A percentile compares a stretch with the other conserved stretches of the same genome.
Evolutionary conservation across 83 land plant species (phyloP).

Genomic region (Diphasiastrum complanatum): DNA sequence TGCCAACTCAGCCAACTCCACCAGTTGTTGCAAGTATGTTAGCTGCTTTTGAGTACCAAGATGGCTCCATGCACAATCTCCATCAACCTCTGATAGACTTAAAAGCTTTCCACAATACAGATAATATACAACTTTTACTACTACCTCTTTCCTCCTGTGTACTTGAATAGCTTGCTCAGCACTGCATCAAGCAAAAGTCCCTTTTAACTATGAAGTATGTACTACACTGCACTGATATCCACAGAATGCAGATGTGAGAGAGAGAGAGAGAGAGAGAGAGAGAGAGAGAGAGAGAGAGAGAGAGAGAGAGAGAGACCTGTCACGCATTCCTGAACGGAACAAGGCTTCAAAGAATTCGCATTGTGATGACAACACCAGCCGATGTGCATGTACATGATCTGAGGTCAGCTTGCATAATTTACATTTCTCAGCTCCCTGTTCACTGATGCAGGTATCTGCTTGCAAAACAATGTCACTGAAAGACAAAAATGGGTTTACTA

Average conservation of each 20-base stretch:
- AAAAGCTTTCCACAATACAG: conserved; percentile 52
- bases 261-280: not conserved
- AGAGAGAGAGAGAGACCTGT: conserved; percentile 40
- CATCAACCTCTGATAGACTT: conserved; percentile 15
- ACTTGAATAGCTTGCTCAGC: conserved; percentile 35
- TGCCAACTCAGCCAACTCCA: conserved; percentile 65
- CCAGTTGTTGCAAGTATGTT: conserved; percentile 34
- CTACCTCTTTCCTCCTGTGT: conserved; percentile 40
- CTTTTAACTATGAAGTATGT: too few relatives aligned
- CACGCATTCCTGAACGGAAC: conserved; percentile 84
- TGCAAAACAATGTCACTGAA: conserved; percentile 69
- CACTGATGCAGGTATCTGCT: conserved; percentile 35
- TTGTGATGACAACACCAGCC: conserved; percentile 49
- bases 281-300: not conserved
- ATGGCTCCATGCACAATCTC: conserved; percentile 54
- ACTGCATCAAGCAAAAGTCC: too few relatives aligned
- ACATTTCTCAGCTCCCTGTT: conserved; percentile 22
- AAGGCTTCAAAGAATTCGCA: conserved; percentile 67
- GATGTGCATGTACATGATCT: conserved; percentile 68
- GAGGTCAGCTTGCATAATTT: conserved; percentile 24
- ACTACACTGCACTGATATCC: not conserved
- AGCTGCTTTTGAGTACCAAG: conserved; percentile 30
- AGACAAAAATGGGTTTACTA: not conserved
- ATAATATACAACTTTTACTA: conserved; percentile 41
- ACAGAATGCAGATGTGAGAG: not conserved